Evolutionary conservation across 352 stramenopile species (phyloP).

Genomic region (Blastocystis sp.): DNA sequence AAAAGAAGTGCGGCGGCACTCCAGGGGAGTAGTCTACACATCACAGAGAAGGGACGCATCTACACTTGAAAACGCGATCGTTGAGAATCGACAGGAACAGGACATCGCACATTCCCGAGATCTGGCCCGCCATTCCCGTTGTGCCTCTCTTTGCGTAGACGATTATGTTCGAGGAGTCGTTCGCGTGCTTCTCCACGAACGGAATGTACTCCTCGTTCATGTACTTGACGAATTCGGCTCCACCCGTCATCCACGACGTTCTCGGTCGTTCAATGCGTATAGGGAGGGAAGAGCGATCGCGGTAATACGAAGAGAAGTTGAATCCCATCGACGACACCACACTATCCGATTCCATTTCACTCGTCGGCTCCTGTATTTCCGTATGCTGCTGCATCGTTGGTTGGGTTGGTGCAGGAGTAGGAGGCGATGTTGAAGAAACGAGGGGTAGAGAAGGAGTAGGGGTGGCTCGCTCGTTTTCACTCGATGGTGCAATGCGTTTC

Average conservation of each 20-base stretch:
- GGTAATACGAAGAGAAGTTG: constrained; percentile 11
- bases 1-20: constrained; percentile 37
- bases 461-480: neutral
- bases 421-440: neutral
- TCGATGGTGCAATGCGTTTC: neutral
- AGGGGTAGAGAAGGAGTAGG: neutral
- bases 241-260: constrained; percentile 18
- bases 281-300: neutral
- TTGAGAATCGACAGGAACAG: constrained; percentile 35
- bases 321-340: constrained; percentile 2
- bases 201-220: constrained; percentile 51
- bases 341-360: neutral
- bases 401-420: neutral
- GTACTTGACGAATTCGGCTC: neutral
- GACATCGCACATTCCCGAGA: constrained; percentile 28
- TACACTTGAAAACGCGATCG: constrained; percentile 52
- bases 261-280: neutral
- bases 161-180: neutral
- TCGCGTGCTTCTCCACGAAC: neutral
- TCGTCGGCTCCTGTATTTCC: neutral
- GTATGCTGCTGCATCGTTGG: neutral
- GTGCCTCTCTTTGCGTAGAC: constrained; percentile 59
- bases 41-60: neutral
- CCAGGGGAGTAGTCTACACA: constrained; percentile 38
- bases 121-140: constrained; percentile 61